Evolutionary conservation across 2,329 filamentous ascomycete species (phyloP).

Genomic region (Botrytis squamosa): DNA sequence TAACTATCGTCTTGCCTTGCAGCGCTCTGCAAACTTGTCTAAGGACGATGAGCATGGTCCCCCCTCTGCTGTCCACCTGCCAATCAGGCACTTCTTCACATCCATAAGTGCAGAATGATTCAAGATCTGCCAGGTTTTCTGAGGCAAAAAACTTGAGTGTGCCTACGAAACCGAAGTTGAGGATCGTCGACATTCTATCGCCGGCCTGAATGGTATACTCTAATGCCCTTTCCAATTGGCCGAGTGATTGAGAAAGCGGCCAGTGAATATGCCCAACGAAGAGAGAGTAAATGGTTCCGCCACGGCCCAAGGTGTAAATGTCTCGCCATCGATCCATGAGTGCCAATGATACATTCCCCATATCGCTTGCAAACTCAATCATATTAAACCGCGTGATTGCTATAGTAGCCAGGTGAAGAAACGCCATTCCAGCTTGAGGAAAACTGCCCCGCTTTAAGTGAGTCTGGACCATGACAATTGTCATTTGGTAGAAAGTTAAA

Average conservation of each 20-base stretch:
- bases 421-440: constrained; percentile 67
- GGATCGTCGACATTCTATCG: constrained; percentile 68
- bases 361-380: constrained; percentile 64
- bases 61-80: constrained; percentile 69
- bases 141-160: constrained; percentile 68
- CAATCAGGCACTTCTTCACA: constrained; percentile 73
- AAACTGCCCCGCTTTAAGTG: constrained; percentile 64
- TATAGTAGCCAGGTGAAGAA: constrained; percentile 67
- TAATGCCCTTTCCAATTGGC: constrained; percentile 62
- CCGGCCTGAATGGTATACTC: constrained; percentile 66
- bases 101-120: constrained; percentile 68
- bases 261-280: constrained; percentile 70
- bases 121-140: constrained; percentile 67
- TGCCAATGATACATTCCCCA: constrained; percentile 61
- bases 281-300: constrained; percentile 65
- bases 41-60: constrained; percentile 64
- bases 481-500: constrained; percentile 69
- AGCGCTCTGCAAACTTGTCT: constrained; percentile 67
- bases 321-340: constrained; percentile 64
- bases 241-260: constrained; percentile 57
- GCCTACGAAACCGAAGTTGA: constrained; percentile 67
- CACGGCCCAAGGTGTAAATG: constrained; percentile 64
- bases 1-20: constrained; percentile 67
- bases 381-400: constrained; percentile 69
- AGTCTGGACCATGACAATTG: constrained; percentile 64